phyloP scores from a whole-genome alignment of 768 basidiomycete species.

The Panellus pusillus region DNA sequence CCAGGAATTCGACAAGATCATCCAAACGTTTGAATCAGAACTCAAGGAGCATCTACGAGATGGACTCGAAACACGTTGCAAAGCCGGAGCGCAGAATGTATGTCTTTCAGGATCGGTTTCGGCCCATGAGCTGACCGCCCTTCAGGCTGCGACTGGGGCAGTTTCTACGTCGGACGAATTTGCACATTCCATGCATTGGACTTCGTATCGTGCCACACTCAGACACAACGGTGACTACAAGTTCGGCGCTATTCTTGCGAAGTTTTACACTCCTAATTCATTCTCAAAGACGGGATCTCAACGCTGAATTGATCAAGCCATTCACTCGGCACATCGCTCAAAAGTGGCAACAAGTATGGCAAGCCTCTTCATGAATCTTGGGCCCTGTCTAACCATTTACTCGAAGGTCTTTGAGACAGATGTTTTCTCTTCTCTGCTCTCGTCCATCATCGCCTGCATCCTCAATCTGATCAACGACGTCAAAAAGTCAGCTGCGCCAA shows the following conservation, averaged over 20 bases:
- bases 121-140: background rate
- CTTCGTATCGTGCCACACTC: constrained; percentile 46
- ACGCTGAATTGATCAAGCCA: constrained; percentile 55
- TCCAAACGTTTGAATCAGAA: constrained; percentile 44
- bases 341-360: constrained; percentile 46
- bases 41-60: constrained; percentile 52
- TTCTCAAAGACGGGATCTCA: constrained; percentile 47
- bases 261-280: no score
- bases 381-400: background rate
- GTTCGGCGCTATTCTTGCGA: no score
- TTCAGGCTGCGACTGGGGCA: constrained; percentile 43
- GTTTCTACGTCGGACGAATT: constrained; percentile 50
- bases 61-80: constrained; percentile 60
- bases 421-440: constrained; percentile 50
- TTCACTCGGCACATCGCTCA: constrained; percentile 60
- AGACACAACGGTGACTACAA: constrained; percentile 54
- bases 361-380: background rate
- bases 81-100: constrained; percentile 50
- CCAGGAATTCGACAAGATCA: constrained; percentile 48
- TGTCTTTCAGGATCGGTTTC: constrained; percentile 16
- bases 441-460: constrained; percentile 36
- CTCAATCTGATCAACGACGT: constrained; percentile 49
- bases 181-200: constrained; percentile 58
- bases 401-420: constrained; percentile 52
- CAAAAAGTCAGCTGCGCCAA: constrained; percentile 48